These are phyloP conservation scores for Tetragonia tetragonoides DNA, from an alignment of 148 eudicot genomes.

Conservation along the genomic window DNA sequence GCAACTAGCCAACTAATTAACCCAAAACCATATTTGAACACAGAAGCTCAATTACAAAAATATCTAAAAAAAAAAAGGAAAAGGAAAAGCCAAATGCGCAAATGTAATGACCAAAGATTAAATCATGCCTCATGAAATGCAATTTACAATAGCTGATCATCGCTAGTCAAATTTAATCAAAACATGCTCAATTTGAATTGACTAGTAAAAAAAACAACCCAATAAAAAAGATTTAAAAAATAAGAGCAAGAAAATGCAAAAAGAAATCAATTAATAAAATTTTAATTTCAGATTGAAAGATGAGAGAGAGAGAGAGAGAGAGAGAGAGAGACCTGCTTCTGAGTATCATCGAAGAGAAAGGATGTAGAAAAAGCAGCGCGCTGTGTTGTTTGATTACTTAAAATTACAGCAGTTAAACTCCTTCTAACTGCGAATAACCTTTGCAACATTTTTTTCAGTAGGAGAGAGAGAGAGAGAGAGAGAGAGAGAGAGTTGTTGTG, in stretches of 20 bases:
- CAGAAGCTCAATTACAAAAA: no score
- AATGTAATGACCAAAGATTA: no score
- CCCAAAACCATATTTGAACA: no score
- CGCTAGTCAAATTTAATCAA: no score
- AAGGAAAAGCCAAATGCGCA: no score
- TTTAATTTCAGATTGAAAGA: background rate
- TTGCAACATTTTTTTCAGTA: slow-evolving; percentile 39
- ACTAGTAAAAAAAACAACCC: no score
- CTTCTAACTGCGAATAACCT: slow-evolving; percentile 49
- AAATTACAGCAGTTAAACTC: slow-evolving; percentile 33
- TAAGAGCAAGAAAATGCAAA: background rate
- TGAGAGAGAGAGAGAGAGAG: background rate
- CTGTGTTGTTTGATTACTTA: slow-evolving; percentile 23
- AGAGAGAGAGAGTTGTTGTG: background rate
- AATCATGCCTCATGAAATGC: no score
- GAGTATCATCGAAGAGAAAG: slow-evolving; percentile 86
- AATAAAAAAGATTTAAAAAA: background rate
- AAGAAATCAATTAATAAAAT: background rate
- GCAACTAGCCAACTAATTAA: no score
- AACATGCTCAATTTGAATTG: no score
- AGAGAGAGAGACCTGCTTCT: slow-evolving; percentile 53
- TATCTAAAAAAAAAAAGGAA: no score
- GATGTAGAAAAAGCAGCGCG: slow-evolving; percentile 64
- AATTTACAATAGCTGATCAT: no score
- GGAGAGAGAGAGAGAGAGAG: background rate